phyloP scores from a whole-genome alignment of 352 stramenopile genomes.

The Globisporangium canariense region DNA sequence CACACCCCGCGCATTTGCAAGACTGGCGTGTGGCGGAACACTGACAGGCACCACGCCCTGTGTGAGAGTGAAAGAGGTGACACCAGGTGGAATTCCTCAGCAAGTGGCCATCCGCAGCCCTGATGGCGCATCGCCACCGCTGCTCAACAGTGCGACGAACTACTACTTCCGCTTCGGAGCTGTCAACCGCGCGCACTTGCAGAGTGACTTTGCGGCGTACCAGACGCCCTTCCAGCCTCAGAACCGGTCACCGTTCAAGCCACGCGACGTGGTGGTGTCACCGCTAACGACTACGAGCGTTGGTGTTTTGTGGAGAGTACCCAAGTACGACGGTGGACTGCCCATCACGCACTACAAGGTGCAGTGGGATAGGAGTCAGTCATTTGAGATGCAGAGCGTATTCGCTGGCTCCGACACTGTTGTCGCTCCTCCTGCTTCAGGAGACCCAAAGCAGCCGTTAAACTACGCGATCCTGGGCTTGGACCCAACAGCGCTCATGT shows the following conservation, averaged over 20 bases:
- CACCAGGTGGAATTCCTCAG: slow-evolving; percentile 34
- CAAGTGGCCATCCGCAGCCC: slow-evolving; percentile 17
- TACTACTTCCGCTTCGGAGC: slow-evolving; percentile 45
- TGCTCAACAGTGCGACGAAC: slow-evolving; percentile 25
- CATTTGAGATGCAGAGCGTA: slow-evolving; percentile 77
- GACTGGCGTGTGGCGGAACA: slow-evolving; percentile 50
- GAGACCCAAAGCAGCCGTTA: slow-evolving; percentile 10
- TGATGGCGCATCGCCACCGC: neutral
- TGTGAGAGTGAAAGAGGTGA: slow-evolving; percentile 28
- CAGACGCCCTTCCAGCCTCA: slow-evolving; percentile 23
- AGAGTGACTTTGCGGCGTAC: slow-evolving; percentile 23
- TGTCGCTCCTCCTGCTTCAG: slow-evolving; percentile 1
- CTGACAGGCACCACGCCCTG: slow-evolving; percentile 59
- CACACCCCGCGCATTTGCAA: slow-evolving; percentile 25
- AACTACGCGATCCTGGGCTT: slow-evolving; percentile 47
- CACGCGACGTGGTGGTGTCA: slow-evolving; percentile 29
- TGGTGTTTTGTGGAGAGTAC: slow-evolving; percentile 73
- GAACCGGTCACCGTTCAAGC: slow-evolving; percentile 26
- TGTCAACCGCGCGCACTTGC: slow-evolving; percentile 31
- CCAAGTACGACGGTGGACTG: slow-evolving; percentile 66
- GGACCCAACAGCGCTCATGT: slow-evolving; percentile 51
- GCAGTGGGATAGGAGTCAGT: slow-evolving; percentile 88
- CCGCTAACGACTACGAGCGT: slow-evolving; percentile 37
- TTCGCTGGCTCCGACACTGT: slow-evolving; percentile 50
- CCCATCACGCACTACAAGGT: slow-evolving; percentile 88